Evolutionary conservation across 805 yeast species (phyloP), one percentile per base, ranked within the genome.

Genomic region (Teunomyces lycoperdinae): DNA sequence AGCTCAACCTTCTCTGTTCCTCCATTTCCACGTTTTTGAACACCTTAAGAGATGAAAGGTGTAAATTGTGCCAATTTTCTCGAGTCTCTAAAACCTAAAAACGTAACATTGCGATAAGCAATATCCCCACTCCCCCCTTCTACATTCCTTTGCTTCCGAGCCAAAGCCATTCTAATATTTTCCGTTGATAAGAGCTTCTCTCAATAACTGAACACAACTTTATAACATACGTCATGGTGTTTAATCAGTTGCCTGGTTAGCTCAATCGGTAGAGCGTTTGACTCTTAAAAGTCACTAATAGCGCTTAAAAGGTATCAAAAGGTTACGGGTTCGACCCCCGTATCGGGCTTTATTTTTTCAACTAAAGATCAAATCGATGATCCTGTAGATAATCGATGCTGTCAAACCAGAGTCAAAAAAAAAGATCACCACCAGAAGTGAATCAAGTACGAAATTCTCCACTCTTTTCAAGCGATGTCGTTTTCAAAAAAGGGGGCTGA

Each of bases 291-390:
- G 34, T 32, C 34, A 32, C 34, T 3, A 4, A 31, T n/a, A 13
- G 14, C 34, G 14, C n/a, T 24, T 17, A 5, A 35, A 44, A 42
- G 55, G 45, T 33, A 51, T 51, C 55, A 51, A 51, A 51, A 49
- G 55, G 55, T 50, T 51, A 44, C 55, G 55, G 55, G 55, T 51
- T 51, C 52, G 52, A 51, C 50, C 52, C 55, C 55, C 55, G 52
- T 43, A 51, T 51, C 50, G 54, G 52, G 54, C 54, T 50, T 45
- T 5, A 3, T 43, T 45, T 48, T 47, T 47, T 17, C 9, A 9
- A 29, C 5, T 7, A 1, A 13, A 32, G 34, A 32, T 13, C 14
- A 13, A 9, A 32, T 13, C 17, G 9, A 13, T 9, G 10, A 10
- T 26, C 39, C 39, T 34, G 39, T 20, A 34, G 7, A 17, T 13